These are phyloP conservation scores for Yamagishiella unicocca DNA, from an alignment of 139 green algal species.

Conservation along the genomic window DNA sequence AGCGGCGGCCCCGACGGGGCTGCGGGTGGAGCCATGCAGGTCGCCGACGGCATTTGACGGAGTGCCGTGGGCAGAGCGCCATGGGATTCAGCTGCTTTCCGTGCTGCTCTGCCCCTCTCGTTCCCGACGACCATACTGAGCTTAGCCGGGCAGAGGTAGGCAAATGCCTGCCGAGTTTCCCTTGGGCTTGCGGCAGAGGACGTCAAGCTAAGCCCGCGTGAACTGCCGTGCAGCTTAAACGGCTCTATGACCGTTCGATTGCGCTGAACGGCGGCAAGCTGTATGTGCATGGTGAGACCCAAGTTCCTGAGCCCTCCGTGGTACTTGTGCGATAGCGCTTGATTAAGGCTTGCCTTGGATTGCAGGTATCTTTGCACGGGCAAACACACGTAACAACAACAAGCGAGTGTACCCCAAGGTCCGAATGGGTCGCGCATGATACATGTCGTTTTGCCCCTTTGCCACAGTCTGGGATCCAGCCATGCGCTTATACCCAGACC, in stretches of 20 bases:
- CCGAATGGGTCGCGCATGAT: not conserved
- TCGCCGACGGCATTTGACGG: not conserved
- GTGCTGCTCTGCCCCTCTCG: not conserved
- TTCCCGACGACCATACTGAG: constrained; percentile 53
- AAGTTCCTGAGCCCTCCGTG: not conserved
- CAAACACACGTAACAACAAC: constrained; percentile 77
- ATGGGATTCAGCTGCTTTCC: constrained; percentile 36
- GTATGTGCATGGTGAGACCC: constrained; percentile 70
- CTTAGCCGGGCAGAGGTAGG: constrained; percentile 56
- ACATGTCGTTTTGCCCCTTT: not conserved
- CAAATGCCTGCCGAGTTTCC: not conserved
- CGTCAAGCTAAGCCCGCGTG: too few species aligned
- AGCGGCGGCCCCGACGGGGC: too few species aligned
- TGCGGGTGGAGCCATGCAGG: too few species aligned
- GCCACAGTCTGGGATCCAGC: too few species aligned
- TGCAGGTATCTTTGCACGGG: constrained; percentile 73
- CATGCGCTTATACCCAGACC: too few species aligned
- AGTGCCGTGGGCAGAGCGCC: not conserved
- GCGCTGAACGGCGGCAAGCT: constrained; percentile 68
- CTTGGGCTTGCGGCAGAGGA: not conserved
- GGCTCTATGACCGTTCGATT: constrained; percentile 64
- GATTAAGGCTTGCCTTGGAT: not conserved
- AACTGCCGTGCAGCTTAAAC: constrained; percentile 63
- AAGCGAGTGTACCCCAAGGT: constrained; percentile 79
- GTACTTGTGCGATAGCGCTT: not conserved